Evolutionary conservation across 768 basidiomycete genomes (phyloP), one percentile per base, ranked within the genome.

Genomic region (Trametes coccinea): DNA sequence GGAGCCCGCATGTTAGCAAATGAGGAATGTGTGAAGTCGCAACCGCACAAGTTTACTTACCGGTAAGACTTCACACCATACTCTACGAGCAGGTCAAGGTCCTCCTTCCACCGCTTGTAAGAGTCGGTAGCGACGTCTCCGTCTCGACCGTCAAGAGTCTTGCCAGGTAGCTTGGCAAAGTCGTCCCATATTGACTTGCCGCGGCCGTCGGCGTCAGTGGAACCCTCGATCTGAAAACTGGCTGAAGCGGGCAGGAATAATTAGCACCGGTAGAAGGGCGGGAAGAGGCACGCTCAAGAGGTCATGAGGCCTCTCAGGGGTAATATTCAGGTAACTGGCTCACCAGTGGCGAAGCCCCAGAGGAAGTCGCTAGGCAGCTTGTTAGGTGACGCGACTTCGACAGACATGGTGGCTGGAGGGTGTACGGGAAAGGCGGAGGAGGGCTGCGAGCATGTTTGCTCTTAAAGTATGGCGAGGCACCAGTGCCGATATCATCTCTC

Each of bases 141-240:
- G 70, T 84, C 78, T 50, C 79, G 71, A 3, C 89, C 88, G 67
- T 90, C 90, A 57, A 80, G 70, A 10, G 87, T 89, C 77, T 88
- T 88, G 39, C 88, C 88, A 0, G 87, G 86, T 14, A 74, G 71
- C 54, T 82, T 80, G 30, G 85, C 79, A 72, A 88, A 90, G 70
- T 83, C 85, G 68, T 92, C 89, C 89, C 89, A 91, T 66, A 90
- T 84, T 14, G 85, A 86, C 67, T 83, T 83, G 9, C 86, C 86
- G 50, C 87, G 84, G 13, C 85, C 85, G 60, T 83, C 85, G 16
- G 76, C 78, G 54, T 80, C 72, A 22, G 80, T 76, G 0, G 87
- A 86, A 37, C 89, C 89, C 72, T 91, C 90, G 56, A 90, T 85
- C 76, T 91, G 89, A 73, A 89, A 90, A 60, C 82, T 76, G 27